These are phyloP conservation scores for Globisporangium polare DNA, from an alignment of 352 stramenopile species.

Conservation along the genomic window DNA sequence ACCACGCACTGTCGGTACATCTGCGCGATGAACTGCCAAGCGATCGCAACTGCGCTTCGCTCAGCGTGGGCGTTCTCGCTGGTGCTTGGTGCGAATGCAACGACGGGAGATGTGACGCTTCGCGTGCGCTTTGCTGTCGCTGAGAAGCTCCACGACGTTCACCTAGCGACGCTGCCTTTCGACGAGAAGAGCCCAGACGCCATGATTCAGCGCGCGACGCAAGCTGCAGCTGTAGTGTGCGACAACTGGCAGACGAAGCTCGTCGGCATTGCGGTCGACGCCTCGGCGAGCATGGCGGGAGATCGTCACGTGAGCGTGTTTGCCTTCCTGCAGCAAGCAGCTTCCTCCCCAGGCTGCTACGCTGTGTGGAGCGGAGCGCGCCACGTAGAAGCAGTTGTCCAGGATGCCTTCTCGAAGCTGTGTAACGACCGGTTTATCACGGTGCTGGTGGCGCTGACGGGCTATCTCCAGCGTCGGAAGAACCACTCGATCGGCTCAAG, in stretches of 20 bases:
- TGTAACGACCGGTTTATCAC: conserved; percentile 6
- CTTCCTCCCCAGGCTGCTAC: conserved; percentile 7
- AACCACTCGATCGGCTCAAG: not conserved
- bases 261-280: conserved; percentile 11
- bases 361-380: conserved; percentile 9
- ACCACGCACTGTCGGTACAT: not conserved
- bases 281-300: not conserved
- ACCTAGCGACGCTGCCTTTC: conserved; percentile 1
- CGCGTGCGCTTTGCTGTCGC: conserved; percentile 12
- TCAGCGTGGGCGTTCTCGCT: conserved; percentile 13
- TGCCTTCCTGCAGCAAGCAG: conserved; percentile 2
- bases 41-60: not conserved
- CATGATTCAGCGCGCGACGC: conserved; percentile 5
- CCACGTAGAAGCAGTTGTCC: not conserved
- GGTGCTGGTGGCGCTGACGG: not conserved
- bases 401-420: conserved; percentile 4
- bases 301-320: not conserved
- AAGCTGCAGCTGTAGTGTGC: conserved; percentile 1
- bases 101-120: not conserved
- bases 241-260: conserved; percentile 6
- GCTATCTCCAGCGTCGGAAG: not conserved
- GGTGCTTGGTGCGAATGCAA: not conserved
- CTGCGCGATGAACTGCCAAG: conserved; percentile 9
- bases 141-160: conserved; percentile 4
- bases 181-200: not conserved